phyloP scores from a whole-genome alignment of 2,329 filamentous ascomycete genomes.

The Beauveria sp. region DNA sequence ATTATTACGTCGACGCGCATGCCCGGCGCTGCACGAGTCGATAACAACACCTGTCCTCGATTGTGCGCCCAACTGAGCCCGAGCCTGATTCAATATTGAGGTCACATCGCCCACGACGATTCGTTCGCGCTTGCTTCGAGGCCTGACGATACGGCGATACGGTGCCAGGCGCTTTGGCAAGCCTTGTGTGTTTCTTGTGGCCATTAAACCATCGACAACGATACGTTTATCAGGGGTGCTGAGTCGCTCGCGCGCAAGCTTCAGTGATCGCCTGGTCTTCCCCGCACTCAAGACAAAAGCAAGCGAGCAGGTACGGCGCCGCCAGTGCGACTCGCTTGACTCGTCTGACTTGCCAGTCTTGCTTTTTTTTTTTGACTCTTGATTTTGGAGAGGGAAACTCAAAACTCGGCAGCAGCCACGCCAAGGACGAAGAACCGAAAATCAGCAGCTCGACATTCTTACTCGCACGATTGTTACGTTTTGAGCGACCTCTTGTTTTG shows the following conservation, averaged over 20 bases:
- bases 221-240: not conserved
- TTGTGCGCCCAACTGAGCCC: not conserved
- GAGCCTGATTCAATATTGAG: not conserved
- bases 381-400: not conserved
- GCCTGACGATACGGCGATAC: not conserved
- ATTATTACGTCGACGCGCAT: constrained; percentile 7
- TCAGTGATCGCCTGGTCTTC: not conserved
- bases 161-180: not conserved
- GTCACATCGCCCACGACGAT: not conserved
- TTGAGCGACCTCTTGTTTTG: not conserved
- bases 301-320: no score
- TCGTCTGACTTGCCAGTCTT: not conserved
- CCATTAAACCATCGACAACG: not conserved
- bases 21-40: not conserved
- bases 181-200: not conserved
- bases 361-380: not conserved
- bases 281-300: not conserved
- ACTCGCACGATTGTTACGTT: not conserved
- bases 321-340: no score
- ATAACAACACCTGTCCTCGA: not conserved
- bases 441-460: not conserved
- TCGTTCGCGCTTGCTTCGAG: not conserved
- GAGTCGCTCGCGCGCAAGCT: not conserved
- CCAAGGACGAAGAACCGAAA: not conserved
- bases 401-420: not conserved